Evolutionary conservation across 208 protist species (phyloP).

Genomic region (Strigomonas galati): DNA sequence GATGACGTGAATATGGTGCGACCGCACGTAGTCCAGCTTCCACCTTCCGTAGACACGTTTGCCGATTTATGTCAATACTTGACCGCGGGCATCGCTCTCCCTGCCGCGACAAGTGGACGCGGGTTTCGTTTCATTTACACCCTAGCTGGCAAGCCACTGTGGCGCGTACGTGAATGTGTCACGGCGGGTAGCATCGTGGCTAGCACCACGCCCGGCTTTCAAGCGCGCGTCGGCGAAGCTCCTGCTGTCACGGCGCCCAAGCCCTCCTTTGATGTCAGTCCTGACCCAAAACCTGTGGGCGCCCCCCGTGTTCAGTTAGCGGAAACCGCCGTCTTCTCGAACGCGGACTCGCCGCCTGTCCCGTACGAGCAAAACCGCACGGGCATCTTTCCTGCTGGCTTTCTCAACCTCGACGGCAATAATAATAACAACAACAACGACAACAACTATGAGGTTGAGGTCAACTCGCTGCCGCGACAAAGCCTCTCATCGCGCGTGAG

Average conservation of each 20-base stretch:
- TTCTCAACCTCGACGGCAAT: not conserved
- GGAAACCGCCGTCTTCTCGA: not conserved
- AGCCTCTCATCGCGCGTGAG: not conserved
- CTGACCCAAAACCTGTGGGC: conserved; percentile 5
- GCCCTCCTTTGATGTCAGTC: conserved; percentile 14
- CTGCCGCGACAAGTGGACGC: conserved; percentile 21
- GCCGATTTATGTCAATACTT: conserved; percentile 58
- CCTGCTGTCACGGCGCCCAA: conserved; percentile 3
- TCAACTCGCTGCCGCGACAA: not conserved
- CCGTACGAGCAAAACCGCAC: not conserved
- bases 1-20: conserved; percentile 50
- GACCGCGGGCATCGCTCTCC: conserved; percentile 33
- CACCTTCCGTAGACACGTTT: conserved; percentile 50
- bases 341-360: not conserved
- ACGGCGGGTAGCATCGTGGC: conserved; percentile 53
- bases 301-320: not conserved
- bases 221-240: conserved; percentile 23
- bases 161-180: conserved; percentile 67
- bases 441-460: no score
- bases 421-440: not conserved
- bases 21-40: conserved; percentile 32
- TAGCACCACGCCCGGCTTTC: conserved; percentile 57
- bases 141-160: conserved; percentile 55
- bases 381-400: not conserved
- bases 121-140: conserved; percentile 80